Base-by-base conservation (phyloP, 345 rosid genomes). In the Populus davidiana region DNA sequence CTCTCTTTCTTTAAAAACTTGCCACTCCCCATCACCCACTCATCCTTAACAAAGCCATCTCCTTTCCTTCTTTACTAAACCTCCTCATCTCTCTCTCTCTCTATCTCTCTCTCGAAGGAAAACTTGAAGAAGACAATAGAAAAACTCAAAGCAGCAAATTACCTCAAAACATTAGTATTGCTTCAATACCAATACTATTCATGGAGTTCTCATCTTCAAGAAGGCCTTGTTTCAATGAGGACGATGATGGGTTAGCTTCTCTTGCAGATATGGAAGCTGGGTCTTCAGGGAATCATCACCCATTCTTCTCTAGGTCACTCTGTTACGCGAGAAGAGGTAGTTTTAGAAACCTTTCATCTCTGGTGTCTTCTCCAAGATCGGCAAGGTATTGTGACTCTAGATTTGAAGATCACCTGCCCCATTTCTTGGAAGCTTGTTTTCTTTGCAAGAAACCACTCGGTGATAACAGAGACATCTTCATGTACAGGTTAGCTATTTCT, bases 371-470 rank as follows among this genome's bases (percentile, higher is more conserved):
- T 47, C 90, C 91, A 3, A 88, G 93, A 80, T 89, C 91, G 80
- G 81, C 75, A 8, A 88, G 91, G 83, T 90, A 88, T 69, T 91
- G 86, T 82, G 92, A 90, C 77, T 84, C 91, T 23, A 87, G 94
- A 82, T 87, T 61, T 67, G 93, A 91, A 49, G 87, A 85, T 25
- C 91, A 85, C 11, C 93, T 75, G 2, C 90, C 92, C 77, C 84
- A 90, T 80, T 92, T 88, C 87, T 50, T 92, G 82, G 93, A 89
- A 65, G 73, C 92, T n/a, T 92, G 97, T 83, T 86, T 81, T 76
- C 87, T 78, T 63, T 92, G 97, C 83, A 90, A 88, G 86, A 92
- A 90, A 54, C 90, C 86, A 2, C 88, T 92, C 9, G 89, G 92
- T 47, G 84, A 77, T 72, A 88, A 90, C 91, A 85, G 81, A 75